Evolutionary conservation across 2,329 filamentous ascomycete genomes (phyloP).

Genomic region (Trichothecium sympodiale): DNA sequence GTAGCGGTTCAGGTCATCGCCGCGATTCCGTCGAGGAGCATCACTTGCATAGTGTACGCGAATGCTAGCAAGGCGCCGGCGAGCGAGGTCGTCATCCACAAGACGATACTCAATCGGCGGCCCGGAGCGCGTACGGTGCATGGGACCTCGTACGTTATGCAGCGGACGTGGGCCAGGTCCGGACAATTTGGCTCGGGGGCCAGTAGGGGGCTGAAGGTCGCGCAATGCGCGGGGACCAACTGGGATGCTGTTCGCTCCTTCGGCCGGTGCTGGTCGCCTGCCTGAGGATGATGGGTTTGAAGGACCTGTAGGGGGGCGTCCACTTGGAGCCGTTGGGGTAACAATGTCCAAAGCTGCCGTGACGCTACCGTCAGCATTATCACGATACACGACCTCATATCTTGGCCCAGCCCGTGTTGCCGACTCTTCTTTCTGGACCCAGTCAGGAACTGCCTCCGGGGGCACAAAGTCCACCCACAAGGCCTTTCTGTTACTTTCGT

Average conservation of each 20-base stretch:
- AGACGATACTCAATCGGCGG: constrained; percentile 39
- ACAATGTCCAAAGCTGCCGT: constrained; percentile 37
- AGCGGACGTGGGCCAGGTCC: constrained; percentile 16
- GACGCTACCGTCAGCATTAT: constrained; percentile 41
- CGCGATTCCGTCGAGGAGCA: constrained; percentile 21
- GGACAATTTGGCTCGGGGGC: constrained; percentile 26
- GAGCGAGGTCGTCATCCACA: constrained; percentile 52
- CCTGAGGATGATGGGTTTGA: neutral
- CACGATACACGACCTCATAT: constrained; percentile 66
- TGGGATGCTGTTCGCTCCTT: constrained; percentile 10
- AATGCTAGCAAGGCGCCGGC: constrained; percentile 51
- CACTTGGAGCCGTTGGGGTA: neutral
- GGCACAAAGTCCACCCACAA: constrained; percentile 89
- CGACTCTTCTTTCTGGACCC: constrained; percentile 58
- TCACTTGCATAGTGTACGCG: constrained; percentile 33
- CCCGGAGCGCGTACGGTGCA: constrained; percentile 23
- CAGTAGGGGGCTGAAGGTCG: constrained; percentile 13
- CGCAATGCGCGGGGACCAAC: neutral
- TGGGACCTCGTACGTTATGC: neutral
- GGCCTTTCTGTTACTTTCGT: constrained; percentile 72
- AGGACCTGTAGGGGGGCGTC: neutral
- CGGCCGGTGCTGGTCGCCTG: constrained; percentile 18
- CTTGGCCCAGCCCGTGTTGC: constrained; percentile 31
- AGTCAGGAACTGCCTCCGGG: constrained; percentile 56
- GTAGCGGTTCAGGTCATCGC: constrained; percentile 52